These are phyloP conservation scores for Yamadazyma taylorii DNA, from an alignment of 1,139 yeast species.

Conservation along the genomic window DNA sequence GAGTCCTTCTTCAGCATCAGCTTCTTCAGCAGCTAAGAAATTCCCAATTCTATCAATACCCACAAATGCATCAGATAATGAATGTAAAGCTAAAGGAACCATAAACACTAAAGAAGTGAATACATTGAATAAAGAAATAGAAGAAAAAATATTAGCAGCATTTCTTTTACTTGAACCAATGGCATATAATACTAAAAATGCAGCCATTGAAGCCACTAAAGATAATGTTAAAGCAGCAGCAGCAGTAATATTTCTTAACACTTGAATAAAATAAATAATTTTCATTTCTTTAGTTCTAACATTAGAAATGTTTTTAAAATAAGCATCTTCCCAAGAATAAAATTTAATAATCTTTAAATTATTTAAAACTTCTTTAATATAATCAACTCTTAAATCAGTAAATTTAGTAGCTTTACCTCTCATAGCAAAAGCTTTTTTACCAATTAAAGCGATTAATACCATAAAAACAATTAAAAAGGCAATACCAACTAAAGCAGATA, in stretches of 20 bases:
- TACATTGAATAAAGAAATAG: constrained; percentile 73
- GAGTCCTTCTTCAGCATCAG: constrained; percentile 24
- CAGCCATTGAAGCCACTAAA: constrained; percentile 63
- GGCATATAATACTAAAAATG: constrained; percentile 70
- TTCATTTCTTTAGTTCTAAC: constrained; percentile 52
- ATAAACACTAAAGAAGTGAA: constrained; percentile 54
- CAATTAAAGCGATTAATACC: constrained; percentile 21
- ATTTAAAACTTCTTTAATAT: constrained; percentile 35
- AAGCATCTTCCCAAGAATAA: constrained; percentile 73
- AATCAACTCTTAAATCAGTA: constrained; percentile 35
- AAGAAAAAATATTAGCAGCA: constrained; percentile 75
- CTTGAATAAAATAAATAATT: constrained; percentile 49
- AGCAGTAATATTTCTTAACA: constrained; percentile 55
- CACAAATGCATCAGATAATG: constrained; percentile 67
- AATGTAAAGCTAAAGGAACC: constrained; percentile 70
- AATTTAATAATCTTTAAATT: constrained; percentile 39
- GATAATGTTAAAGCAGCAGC: constrained; percentile 63
- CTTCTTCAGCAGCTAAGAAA: constrained; percentile 42
- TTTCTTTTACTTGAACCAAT: constrained; percentile 37
- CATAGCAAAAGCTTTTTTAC: constrained; percentile 26
- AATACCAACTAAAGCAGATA: constrained; percentile 34
- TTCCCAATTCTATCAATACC: constrained; percentile 62
- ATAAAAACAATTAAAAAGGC: constrained; percentile 29
- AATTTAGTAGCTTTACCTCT: constrained; percentile 28
- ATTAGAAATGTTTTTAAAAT: constrained; percentile 44